Conservation (phyloP, 2,329 filamentous ascomycete species). For the Cladosporium austrohemisphaericum region DNA sequence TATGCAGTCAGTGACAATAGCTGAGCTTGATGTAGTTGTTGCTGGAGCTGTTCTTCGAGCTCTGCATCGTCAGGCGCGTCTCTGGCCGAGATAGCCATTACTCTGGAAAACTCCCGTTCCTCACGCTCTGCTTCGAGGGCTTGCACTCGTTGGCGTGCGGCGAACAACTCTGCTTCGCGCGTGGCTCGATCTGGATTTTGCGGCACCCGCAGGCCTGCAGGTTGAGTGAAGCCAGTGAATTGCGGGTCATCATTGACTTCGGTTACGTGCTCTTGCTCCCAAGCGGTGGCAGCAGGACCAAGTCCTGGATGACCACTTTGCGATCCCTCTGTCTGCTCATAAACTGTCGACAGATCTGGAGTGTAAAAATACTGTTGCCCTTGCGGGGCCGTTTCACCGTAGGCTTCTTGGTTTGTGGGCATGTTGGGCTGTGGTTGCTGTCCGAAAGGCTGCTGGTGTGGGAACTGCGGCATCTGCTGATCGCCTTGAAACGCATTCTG, state of each 20-base stretch:
- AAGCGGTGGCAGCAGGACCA: background rate
- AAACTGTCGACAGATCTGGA: background rate
- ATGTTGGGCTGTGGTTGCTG: background rate
- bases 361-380: background rate
- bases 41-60: background rate
- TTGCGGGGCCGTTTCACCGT: background rate
- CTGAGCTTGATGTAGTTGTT: background rate
- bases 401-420: background rate
- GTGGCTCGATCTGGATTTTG: background rate
- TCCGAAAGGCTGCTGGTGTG: background rate
- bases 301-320: too few relatives aligned
- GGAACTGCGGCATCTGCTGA: background rate
- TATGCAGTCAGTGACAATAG: background rate
- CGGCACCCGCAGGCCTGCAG: background rate
- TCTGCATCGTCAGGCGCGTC: background rate
- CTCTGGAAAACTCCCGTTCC: background rate
- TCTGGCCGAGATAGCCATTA: background rate
- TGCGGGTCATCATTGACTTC: constrained; percentile 1
- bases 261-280: background rate
- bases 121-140: constrained; percentile 2
- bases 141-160: background rate
- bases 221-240: too few relatives aligned
- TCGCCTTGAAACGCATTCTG: too few relatives aligned
- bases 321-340: too few relatives aligned
- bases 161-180: background rate